Base-by-base conservation (phyloP, 2,329 filamentous ascomycete species). In the Davidsoniella neocaledoniae region DNA sequence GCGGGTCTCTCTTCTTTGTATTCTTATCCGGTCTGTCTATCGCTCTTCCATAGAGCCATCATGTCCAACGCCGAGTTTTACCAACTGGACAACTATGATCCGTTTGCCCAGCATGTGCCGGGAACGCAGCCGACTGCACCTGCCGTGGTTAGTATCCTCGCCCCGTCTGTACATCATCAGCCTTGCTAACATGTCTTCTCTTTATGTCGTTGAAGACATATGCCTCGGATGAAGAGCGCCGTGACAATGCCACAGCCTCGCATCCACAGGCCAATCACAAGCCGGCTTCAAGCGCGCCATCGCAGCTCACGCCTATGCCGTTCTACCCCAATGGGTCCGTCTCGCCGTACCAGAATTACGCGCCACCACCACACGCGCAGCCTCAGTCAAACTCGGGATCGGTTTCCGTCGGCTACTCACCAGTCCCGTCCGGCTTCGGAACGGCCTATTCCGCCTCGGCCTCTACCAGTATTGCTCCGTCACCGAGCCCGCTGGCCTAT, bases 41-140 rank as follows among this genome's bases (percentile, higher is more conserved):
- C 12, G 10, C 26, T 17, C 29, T 14, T 19, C 17, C 26, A 21
- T 21, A 21, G 17, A 21, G 38, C 29, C 19, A 40, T 29, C 41
- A 53, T 53, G 51, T 49, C 51, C 14, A 50, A 49, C 43, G 39
- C 47, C 40, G 51, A 53, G 19, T 53, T 53, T 43, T 53, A 53
- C 43, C 43, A 53, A 14, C 19, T 46, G 8, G 7, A 43, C 5
- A 37, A 50, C 23, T 53, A 53, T 33, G 51, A 53, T 40, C 51
- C 51, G 7, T 53, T 49, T 29, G 43, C 47, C 42, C 49, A 50
- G 10, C 39, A 43, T 36, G 39, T 21, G 29, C 42, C 39, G 9
- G 29, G 47, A n/a, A 19, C 6, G 16, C 39, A 49, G 29, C 39
- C 47, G 25, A 33, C 17, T 12, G 39, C 47, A 4, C 47, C 47